phyloP scores from a whole-genome alignment of 345 rosid genomes.

The Salix viminalis region DNA sequence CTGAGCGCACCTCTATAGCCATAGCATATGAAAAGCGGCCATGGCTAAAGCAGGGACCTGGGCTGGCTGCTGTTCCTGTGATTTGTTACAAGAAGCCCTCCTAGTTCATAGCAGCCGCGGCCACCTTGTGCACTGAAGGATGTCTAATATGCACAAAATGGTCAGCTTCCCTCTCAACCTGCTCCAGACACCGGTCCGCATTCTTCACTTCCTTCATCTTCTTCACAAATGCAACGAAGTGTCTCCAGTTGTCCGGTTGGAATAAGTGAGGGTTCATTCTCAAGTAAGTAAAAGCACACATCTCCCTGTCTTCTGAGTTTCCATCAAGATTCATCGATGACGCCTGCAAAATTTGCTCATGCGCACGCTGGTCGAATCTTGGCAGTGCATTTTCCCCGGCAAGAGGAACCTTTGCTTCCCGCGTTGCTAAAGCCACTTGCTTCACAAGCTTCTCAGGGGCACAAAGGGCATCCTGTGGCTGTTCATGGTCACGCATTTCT shows the following conservation, averaged over 20 bases:
- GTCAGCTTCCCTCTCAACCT: constrained; percentile 89
- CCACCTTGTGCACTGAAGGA: constrained; percentile 75
- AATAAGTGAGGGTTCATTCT: constrained; percentile 86
- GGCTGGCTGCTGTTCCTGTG: constrained; percentile 1
- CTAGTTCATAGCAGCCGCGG: constrained; percentile 45
- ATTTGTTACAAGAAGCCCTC: not conserved
- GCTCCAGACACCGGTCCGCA: constrained; percentile 53
- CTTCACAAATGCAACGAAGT: constrained; percentile 82
- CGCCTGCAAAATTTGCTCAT: constrained; percentile 69
- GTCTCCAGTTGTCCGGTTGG: constrained; percentile 75
- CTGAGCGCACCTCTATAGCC: constrained; percentile 4
- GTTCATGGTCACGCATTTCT: constrained; percentile 96
- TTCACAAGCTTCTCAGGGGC: constrained; percentile 90
- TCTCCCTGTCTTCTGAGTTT: constrained; percentile 38
- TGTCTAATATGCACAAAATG: constrained; percentile 72
- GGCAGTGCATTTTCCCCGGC: constrained; percentile 96
- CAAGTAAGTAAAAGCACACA: constrained; percentile 96
- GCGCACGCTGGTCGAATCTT: constrained; percentile 67
- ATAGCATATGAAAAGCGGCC: constrained; percentile 26
- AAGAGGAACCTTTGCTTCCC: constrained; percentile 59
- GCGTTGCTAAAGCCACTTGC: constrained; percentile 81
- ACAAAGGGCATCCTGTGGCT: constrained; percentile 89
- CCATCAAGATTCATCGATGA: constrained; percentile 50
- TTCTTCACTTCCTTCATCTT: constrained; percentile 83
- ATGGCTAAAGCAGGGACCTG: constrained; percentile 8